A percentile compares a stretch with the other conserved stretches of the same genome.
Conservation (phyloP, 179 eudicot genomes). For the Drosera spatulata region DNA sequence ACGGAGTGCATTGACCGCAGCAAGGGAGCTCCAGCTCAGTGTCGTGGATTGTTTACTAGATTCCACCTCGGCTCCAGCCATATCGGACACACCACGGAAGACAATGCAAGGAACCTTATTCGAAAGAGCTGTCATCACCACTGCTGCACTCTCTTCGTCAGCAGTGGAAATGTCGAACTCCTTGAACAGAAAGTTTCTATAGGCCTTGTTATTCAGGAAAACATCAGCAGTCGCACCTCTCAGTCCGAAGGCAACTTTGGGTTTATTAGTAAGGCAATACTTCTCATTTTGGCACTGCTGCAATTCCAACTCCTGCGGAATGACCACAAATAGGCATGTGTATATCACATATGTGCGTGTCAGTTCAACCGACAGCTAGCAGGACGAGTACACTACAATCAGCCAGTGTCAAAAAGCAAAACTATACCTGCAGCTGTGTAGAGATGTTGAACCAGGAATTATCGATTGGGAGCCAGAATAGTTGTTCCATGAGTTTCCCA, state of each 20-base stretch:
- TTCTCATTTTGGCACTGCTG: slow-evolving; percentile 35
- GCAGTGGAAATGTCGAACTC: slow-evolving; percentile 39
- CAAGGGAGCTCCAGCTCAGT: slow-evolving; percentile 20
- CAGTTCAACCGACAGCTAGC: background rate
- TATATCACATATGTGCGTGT: too few species aligned
- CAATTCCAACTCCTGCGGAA: slow-evolving; percentile 25
- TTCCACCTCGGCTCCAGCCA: slow-evolving; percentile 25
- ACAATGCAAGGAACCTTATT: slow-evolving; percentile 44
- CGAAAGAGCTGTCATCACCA: slow-evolving; percentile 32
- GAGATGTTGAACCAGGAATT: slow-evolving; percentile 37
- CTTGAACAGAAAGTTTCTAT: slow-evolving; percentile 28
- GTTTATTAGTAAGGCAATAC: slow-evolving; percentile 29
- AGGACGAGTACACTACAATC: too few species aligned
- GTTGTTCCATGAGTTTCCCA: slow-evolving; percentile 23
- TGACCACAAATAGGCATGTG: background rate
- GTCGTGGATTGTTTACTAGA: slow-evolving; percentile 10
- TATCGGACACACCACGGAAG: slow-evolving; percentile 47
- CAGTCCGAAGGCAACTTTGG: slow-evolving; percentile 31
- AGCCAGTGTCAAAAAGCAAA: background rate
- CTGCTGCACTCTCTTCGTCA: slow-evolving; percentile 59
- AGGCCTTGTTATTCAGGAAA: slow-evolving; percentile 39
- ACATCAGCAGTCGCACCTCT: slow-evolving; percentile 42
- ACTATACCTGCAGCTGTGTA: slow-evolving; percentile 27
- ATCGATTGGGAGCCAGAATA: slow-evolving; percentile 46
- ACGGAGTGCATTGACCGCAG: slow-evolving; percentile 38